A percentile compares a stretch with the other conserved stretches of the same genome.
Evolutionary conservation across 805 yeast genomes (phyloP).

Genomic region (Hanseniaspora taiwanica): DNA sequence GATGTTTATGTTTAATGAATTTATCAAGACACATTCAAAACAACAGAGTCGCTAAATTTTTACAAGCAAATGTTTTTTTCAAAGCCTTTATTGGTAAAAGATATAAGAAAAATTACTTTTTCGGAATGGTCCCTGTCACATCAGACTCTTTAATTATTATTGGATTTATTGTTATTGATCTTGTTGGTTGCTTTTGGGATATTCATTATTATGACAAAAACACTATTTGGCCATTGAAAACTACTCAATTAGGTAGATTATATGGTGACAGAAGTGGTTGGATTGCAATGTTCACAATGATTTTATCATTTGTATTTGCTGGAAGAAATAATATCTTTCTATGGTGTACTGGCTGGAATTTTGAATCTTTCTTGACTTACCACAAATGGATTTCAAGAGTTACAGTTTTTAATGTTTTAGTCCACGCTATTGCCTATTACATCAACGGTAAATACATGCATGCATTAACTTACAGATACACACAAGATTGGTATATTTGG

Average conservation of each 20-base stretch:
- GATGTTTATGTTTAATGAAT: conserved; percentile 20
- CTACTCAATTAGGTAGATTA: conserved; percentile 8
- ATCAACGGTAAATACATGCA: conserved; percentile 1
- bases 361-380: conserved; percentile 40
- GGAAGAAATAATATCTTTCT: conserved; percentile 57
- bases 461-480: conserved; percentile 24
- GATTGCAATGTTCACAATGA: conserved; percentile 35
- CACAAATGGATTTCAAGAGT: conserved; percentile 52
- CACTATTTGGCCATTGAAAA: conserved; percentile 2
- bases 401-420: conserved; percentile 13
- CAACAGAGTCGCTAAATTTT: conserved; percentile 6
- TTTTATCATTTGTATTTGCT: conserved; percentile 46
- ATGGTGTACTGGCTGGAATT: conserved; percentile 46
- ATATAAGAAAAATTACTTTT: conserved; percentile 7
- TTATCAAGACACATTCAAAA: conserved; percentile 3
- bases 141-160: conserved; percentile 5
- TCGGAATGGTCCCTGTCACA: conserved; percentile 3
- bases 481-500: conserved; percentile 28
- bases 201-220: conserved; percentile 6
- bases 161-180: conserved; percentile 4
- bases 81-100: conserved; percentile 10
- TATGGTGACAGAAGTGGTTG: conserved; percentile 41
- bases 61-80: conserved; percentile 10
- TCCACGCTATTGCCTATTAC: conserved; percentile 7
- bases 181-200: conserved; percentile 6